Evolutionary conservation across 768 basidiomycete species (phyloP), one percentile per base, ranked within the genome.

Genomic region (Auriculariales sp.): DNA sequence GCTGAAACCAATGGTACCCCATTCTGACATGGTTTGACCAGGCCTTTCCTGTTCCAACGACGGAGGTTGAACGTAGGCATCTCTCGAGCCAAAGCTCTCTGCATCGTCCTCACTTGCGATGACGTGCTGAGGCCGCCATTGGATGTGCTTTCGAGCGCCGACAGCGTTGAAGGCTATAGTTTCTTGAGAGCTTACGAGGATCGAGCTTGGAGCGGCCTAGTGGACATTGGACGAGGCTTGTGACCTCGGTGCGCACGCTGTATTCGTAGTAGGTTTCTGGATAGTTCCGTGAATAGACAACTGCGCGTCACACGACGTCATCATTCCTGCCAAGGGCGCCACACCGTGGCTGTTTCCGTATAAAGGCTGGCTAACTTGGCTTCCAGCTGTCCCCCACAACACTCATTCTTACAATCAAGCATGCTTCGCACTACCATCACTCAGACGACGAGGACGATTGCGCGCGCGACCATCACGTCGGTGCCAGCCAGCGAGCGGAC

Each of bases 61-160:
- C 62, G 74, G 42, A 58, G 74, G 5, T 56, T 76, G 22, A 76
- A 76, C 53, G 74, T 76, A 0, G 73, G 72, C 3, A 74, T 76
- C 46, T 73, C 71, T 57, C 68, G 74, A 33, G 71, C 73, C 25
- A 74, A 73, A 59, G 68, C 69, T 4, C 54, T 76, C 28, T 76
- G 73, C 55, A 68, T 75, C 24, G 56, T 74, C 29, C 63, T 76
- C 6, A 65, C 68, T 10, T 74, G 72, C 9, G 51, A 63, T 1
- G 65, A 65, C 29, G 70, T 76, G 3, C 61, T 74, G 9, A 63
- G 66, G 30, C 74, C 73, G 7, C 64, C 70, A 0, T 65, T 73
- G n/a, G 61, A 60, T 39, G 65, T 69, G 3, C 61, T 76, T 28
- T 63, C 68, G 3, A 65, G 71, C 52, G 69, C 68, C 53, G 69